These are phyloP conservation scores for Sporisorium sorghi DNA, from an alignment of 1,284 basidiomycete genomes.

Conservation along the genomic window DNA sequence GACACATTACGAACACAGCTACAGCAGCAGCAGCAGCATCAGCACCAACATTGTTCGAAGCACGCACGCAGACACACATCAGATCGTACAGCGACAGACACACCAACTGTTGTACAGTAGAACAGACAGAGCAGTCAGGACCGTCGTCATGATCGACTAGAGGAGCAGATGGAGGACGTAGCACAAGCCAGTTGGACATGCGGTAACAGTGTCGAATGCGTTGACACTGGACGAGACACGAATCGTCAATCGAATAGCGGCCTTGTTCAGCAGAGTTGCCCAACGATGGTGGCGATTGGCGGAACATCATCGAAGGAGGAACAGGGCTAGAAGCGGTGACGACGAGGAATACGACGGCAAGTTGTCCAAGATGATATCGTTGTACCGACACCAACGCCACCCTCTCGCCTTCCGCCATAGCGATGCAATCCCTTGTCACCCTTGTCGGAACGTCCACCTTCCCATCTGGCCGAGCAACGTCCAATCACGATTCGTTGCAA, in stretches of 20 bases:
- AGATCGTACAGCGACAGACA: background rate
- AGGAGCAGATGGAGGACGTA: background rate
- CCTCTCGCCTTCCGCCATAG: background rate
- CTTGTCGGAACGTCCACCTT: background rate
- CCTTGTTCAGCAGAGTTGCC: background rate
- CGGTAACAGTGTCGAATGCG: too few species aligned
- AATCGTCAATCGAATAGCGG: background rate
- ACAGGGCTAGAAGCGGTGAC: background rate
- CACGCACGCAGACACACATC: background rate
- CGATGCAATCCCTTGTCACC: background rate
- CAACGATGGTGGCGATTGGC: background rate
- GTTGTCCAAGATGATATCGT: too few species aligned
- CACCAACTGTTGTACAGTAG: background rate
- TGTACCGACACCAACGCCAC: background rate
- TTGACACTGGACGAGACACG: background rate
- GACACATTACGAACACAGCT: constrained; percentile 20
- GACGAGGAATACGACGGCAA: too few species aligned
- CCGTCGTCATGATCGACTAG: background rate
- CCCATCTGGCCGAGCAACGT: background rate
- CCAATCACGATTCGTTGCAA: background rate
- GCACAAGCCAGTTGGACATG: background rate
- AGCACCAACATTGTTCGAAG: constrained; percentile 8
- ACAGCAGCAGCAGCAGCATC: constrained; percentile 18
- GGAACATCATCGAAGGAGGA: too few species aligned
- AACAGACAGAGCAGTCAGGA: background rate